These are phyloP conservation scores for Gracilaria vermiculophylla DNA, from an alignment of 23 red algal species.

Conservation along the genomic window DNA sequence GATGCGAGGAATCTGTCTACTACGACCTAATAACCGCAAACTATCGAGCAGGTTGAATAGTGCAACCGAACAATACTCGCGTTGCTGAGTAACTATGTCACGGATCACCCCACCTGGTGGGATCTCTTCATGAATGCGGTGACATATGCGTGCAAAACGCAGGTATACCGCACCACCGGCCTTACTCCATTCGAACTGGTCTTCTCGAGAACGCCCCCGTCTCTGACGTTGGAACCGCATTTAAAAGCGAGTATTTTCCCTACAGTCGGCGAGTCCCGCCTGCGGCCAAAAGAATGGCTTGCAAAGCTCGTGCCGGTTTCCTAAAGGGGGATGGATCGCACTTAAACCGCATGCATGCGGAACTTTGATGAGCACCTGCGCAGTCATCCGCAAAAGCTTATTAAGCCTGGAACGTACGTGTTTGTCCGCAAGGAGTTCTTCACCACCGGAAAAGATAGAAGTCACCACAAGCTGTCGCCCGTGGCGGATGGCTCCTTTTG, in stretches of 20 bases:
- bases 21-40: slow-evolving; percentile 2
- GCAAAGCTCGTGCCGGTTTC: neutral
- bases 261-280: too few species aligned
- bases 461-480: neutral
- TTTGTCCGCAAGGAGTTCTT: neutral
- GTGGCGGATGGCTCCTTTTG: too few species aligned
- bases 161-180: too few species aligned
- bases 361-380: neutral
- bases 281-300: neutral
- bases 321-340: neutral
- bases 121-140: too few species aligned
- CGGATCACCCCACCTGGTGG: neutral
- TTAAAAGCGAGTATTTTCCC: too few species aligned
- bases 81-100: neutral
- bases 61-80: slow-evolving; percentile 31
- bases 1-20: neutral
- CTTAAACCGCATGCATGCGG: neutral
- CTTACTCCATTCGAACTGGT: neutral
- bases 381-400: neutral
- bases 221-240: neutral
- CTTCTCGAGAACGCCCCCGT: neutral
- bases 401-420: neutral
- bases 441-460: neutral
- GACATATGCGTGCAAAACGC: too few species aligned
- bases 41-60: slow-evolving; percentile 20